A percentile compares a stretch with the other conserved stretches of the same genome.
Conservation (phyloP, 2,329 filamentous ascomycete genomes). For the Massarina eburnea region DNA sequence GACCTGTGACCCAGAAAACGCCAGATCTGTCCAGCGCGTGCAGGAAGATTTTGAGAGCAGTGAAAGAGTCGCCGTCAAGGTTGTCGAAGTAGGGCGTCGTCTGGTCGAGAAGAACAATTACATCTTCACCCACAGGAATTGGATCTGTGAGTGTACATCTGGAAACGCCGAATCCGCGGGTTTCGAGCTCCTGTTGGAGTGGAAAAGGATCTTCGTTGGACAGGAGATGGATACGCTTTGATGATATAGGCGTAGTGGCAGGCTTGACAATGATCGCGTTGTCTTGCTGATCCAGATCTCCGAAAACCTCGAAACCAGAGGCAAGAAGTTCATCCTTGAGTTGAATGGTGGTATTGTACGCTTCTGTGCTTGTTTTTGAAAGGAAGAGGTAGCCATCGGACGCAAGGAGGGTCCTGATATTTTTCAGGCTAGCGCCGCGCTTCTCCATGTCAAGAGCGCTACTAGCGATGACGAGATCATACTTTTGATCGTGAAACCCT, state of each 20-base stretch:
- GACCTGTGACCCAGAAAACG: constrained; percentile 33
- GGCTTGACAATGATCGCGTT: too few relatives aligned
- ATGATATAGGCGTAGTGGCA: too few relatives aligned
- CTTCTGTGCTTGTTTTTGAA: background rate
- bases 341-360: background rate
- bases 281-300: too few relatives aligned
- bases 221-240: too few relatives aligned
- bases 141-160: constrained; percentile 17
- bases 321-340: background rate
- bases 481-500: constrained; percentile 11
- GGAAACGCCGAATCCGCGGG: background rate
- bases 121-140: constrained; percentile 5
- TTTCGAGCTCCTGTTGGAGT: background rate
- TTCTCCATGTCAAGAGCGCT: constrained; percentile 5
- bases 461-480: constrained; percentile 17
- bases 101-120: constrained; percentile 21
- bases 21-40: constrained; percentile 4
- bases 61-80: constrained; percentile 13
- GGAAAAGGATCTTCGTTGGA: too few relatives aligned
- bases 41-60: constrained; percentile 8
- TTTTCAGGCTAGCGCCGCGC: background rate
- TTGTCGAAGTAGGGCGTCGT: constrained; percentile 25
- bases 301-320: too few relatives aligned
- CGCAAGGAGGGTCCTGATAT: background rate
- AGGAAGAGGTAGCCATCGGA: background rate